Evolutionary conservation across 257 asterid species (phyloP), one percentile per base, ranked within the genome.

Genomic region (Prunella vulgaris): DNA sequence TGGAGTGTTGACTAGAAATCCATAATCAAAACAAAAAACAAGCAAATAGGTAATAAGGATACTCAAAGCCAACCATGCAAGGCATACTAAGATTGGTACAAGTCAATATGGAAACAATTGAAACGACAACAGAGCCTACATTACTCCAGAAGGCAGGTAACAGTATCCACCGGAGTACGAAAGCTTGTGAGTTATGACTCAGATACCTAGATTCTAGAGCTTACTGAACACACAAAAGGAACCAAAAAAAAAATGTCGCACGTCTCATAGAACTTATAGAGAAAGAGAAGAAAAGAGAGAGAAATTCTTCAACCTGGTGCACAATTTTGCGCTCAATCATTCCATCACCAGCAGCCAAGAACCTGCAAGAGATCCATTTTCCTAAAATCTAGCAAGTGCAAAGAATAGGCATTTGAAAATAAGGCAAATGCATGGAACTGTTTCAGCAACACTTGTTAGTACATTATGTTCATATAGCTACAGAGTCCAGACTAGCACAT

Each of bases 331-430:
- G 84, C 73, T 89, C 83, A 80, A 76, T 81, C 65, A 93, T 79
- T 71, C 97, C 97, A 81, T 91, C 97, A 77, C 90, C 78, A 46
- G 95, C 95, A 27, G 95, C 81, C 95, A 94, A 71, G 76, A 84
- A 91, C 80, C 99, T 94, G 79, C 60, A 74, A 27, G 54, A 71
- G 53, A 59, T 7, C 40, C 74, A 60, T 57, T 35, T 27, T 25
- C 17, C 58, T 22, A 33, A 75, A 57, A 10, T 12, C 63, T 44
- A 48, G 56, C 40, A 33, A 66, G 78, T 40, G 20, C 32, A 56
- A 63, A 53, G 42, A 65, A 64, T 40, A 56, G 21, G 33, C 5
- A 54, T 66, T 62, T 64, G 69, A 32, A 71, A 58, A 62, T 38
- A 57, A 51, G 21, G 10, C 60, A 56, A 22, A 7, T n/a, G 25